These are phyloP conservation scores for Curvularia eragrostidis DNA, from an alignment of 2,329 filamentous ascomycete genomes.

Conservation along the genomic window DNA sequence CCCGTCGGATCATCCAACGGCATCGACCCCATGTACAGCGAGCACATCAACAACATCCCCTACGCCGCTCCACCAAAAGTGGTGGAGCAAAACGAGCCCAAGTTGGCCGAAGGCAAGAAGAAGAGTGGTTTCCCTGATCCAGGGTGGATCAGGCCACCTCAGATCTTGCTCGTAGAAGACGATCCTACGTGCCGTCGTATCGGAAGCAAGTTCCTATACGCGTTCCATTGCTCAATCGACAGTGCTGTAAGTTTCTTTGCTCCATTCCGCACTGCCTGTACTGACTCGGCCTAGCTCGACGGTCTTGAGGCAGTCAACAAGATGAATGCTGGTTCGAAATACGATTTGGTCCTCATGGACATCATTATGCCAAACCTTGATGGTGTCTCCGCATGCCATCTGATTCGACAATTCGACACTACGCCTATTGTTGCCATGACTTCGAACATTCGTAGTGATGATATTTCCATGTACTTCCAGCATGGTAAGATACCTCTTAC, in stretches of 20 bases:
- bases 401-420: conserved; percentile 86
- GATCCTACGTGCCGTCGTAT: conserved; percentile 71
- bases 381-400: conserved; percentile 90
- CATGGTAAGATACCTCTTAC: conserved; percentile 71
- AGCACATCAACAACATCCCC: conserved; percentile 93
- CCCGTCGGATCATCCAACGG: conserved; percentile 89
- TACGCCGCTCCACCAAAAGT: conserved; percentile 77
- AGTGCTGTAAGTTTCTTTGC: conserved; percentile 61
- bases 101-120: conserved; percentile 62
- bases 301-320: conserved; percentile 92
- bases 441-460: conserved; percentile 94
- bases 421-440: conserved; percentile 98
- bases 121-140: conserved; percentile 68
- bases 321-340: conserved; percentile 70
- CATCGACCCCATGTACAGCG: conserved; percentile 92
- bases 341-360: conserved; percentile 65
- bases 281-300: conserved; percentile 67
- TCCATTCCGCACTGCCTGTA: background rate
- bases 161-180: conserved; percentile 89
- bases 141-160: conserved; percentile 72
- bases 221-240: conserved; percentile 69
- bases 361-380: conserved; percentile 97
- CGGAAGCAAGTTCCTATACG: conserved; percentile 70
- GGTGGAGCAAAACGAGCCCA: conserved; percentile 57
- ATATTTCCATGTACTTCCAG: conserved; percentile 96